Evolutionary conservation across 176 grass and related monocot species (phyloP).

Genomic region (Pharus latifolius): DNA sequence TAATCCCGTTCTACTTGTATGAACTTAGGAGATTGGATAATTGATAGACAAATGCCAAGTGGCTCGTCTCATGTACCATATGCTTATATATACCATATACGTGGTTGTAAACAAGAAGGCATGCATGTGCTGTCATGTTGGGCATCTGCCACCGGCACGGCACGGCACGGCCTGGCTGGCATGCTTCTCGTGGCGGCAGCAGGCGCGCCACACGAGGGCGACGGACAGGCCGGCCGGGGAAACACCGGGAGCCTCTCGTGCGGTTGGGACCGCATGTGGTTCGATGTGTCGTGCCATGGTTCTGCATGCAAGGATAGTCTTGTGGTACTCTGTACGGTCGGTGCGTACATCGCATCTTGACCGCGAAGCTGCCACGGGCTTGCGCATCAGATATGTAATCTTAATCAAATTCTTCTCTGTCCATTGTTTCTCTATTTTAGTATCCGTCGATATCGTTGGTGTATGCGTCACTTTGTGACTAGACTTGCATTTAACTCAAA

Average conservation of each 20-base stretch:
- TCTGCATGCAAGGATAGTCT: too few relatives aligned
- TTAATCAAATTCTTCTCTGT: not conserved
- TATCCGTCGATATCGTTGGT: too few relatives aligned
- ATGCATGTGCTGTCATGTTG: conserved; percentile 11
- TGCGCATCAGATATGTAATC: too few relatives aligned
- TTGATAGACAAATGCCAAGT: not conserved
- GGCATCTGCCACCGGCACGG: not conserved
- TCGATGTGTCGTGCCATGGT: too few relatives aligned
- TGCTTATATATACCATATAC: conserved; percentile 14
- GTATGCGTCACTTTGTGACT: not conserved
- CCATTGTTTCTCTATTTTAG: not conserved
- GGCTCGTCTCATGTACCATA: not conserved
- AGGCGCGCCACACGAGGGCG: conserved; percentile 7
- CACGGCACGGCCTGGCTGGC: conserved; percentile 22
- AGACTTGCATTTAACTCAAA: not conserved
- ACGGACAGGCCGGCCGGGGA: too few relatives aligned
- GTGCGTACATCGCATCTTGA: not conserved
- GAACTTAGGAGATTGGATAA: not conserved
- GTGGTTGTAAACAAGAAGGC: not conserved
- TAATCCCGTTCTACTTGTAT: not conserved
- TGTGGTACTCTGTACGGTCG: not conserved
- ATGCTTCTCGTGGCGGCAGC: conserved; percentile 1
- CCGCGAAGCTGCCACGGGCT: conserved; percentile 10
- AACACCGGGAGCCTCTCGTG: too few relatives aligned
- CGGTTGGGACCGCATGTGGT: not conserved